Evolutionary conservation across 2,329 filamentous ascomycete genomes (phyloP).

Genomic region (Cadophora malorum): DNA sequence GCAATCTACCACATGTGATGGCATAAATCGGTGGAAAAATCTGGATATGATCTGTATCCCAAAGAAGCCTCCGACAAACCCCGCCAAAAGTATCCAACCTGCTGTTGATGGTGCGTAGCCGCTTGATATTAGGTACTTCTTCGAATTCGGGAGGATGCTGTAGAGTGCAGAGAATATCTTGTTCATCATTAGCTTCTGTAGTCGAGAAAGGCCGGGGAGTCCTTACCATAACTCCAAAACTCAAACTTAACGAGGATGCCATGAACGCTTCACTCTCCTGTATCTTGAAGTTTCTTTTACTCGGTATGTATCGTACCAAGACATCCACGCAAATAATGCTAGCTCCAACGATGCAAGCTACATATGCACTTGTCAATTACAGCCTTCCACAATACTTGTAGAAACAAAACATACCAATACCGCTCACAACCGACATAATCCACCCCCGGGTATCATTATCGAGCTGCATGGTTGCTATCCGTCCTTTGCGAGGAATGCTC

Average conservation of each 20-base stretch:
- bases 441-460: slow-evolving; percentile 90
- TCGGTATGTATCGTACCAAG: slow-evolving; percentile 73
- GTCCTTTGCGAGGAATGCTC: not conserved
- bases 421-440: slow-evolving; percentile 89
- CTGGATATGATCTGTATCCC: slow-evolving; percentile 78
- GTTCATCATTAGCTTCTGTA: slow-evolving; percentile 59
- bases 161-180: slow-evolving; percentile 80
- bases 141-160: slow-evolving; percentile 90
- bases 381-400: slow-evolving; percentile 19
- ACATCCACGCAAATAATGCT: slow-evolving; percentile 88
- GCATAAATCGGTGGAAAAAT: slow-evolving; percentile 74
- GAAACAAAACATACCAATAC: slow-evolving; percentile 59
- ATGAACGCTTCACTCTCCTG: slow-evolving; percentile 89
- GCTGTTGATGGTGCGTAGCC: slow-evolving; percentile 71
- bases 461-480: slow-evolving; percentile 44
- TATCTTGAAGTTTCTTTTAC: slow-evolving; percentile 80
- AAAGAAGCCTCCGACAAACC: slow-evolving; percentile 74
- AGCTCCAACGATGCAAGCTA: slow-evolving; percentile 74
- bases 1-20: slow-evolving; percentile 81
- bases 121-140: slow-evolving; percentile 74
- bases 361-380: slow-evolving; percentile 22
- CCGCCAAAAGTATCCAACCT: slow-evolving; percentile 70
- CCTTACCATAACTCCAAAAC: slow-evolving; percentile 93
- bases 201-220: not conserved
- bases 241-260: slow-evolving; percentile 86